phyloP scores from a whole-genome alignment of 805 yeast genomes.

The Candida ovalis region DNA sequence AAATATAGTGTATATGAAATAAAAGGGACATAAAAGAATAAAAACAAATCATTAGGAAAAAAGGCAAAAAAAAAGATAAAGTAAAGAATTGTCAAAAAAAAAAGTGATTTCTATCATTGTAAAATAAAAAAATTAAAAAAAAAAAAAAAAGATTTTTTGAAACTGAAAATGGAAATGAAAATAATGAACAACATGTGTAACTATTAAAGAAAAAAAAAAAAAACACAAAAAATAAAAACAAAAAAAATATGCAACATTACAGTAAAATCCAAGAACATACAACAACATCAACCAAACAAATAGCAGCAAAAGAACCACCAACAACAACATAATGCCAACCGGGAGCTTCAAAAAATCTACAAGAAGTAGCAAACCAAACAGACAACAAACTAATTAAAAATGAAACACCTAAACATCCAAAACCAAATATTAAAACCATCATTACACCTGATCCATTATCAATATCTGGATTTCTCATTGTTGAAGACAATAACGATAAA shows the following conservation, averaged over 20 bases:
- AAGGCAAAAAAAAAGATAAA: background rate
- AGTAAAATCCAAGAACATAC: background rate
- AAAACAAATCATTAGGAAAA: background rate
- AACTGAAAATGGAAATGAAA: background rate
- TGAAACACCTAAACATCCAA: constrained; percentile 39
- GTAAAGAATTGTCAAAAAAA: too few relatives aligned
- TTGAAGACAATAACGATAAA: constrained; percentile 21
- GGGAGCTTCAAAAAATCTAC: constrained; percentile 36
- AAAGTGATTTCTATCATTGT: background rate
- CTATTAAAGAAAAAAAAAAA: background rate
- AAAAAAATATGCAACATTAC: background rate
- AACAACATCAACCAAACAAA: constrained; percentile 25
- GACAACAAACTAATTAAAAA: constrained; percentile 40
- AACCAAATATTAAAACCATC: constrained; percentile 32
- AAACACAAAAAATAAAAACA: background rate
- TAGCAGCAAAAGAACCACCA: constrained; percentile 37
- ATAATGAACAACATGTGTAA: background rate
- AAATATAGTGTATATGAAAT: too few relatives aligned
- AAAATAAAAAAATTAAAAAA: background rate
- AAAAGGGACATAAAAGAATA: too few relatives aligned
- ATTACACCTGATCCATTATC: constrained; percentile 17
- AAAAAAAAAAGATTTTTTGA: background rate
- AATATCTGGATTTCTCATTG: constrained; percentile 5
- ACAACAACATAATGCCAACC: constrained; percentile 41
- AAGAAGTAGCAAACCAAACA: constrained; percentile 37